Percentiles rank a stretch among this genome's conserved stretches.
phyloP scores from a whole-genome alignment of 2,329 filamentous ascomycete genomes.

The Xylariaceae sp. region DNA sequence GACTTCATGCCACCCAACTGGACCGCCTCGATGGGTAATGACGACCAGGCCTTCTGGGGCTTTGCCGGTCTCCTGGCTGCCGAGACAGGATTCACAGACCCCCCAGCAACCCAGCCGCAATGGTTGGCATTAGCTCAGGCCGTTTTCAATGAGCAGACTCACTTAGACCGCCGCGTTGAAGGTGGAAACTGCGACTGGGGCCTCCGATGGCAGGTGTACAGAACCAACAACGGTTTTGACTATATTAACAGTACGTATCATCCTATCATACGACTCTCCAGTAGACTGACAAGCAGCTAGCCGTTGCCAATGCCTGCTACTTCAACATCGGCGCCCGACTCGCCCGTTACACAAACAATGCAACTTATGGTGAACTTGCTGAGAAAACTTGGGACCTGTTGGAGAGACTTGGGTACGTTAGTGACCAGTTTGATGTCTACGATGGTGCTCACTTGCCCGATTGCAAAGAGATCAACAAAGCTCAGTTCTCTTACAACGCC shows the following conservation, averaged over 20 bases:
- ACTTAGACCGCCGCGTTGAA: slow-evolving; percentile 66
- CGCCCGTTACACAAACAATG: slow-evolving; percentile 72
- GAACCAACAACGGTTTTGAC: slow-evolving; percentile 75
- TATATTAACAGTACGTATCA: slow-evolving; percentile 70
- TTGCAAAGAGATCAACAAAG: slow-evolving; percentile 66
- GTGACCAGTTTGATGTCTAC: slow-evolving; percentile 67
- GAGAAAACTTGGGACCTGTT: slow-evolving; percentile 70
- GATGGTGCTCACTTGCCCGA: slow-evolving; percentile 68
- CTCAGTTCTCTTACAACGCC: slow-evolving; percentile 72
- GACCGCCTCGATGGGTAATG: slow-evolving; percentile 68
- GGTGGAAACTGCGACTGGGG: slow-evolving; percentile 69
- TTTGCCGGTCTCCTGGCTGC: slow-evolving; percentile 72
- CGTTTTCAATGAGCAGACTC: slow-evolving; percentile 69
- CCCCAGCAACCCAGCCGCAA: slow-evolving; percentile 58
- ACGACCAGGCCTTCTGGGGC: slow-evolving; percentile 76
- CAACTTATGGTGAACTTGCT: slow-evolving; percentile 69
- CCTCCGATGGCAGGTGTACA: slow-evolving; percentile 78
- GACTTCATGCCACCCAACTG: slow-evolving; percentile 68
- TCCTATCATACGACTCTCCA: not conserved
- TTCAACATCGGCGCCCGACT: slow-evolving; percentile 73
- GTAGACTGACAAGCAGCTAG: slow-evolving; percentile 40
- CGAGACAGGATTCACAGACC: slow-evolving; percentile 68
- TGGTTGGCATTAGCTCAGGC: slow-evolving; percentile 73
- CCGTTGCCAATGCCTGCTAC: slow-evolving; percentile 67
- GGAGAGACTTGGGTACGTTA: slow-evolving; percentile 61